These are phyloP conservation scores for Raphanus sativus DNA, from an alignment of 345 rosid species.

Conservation along the genomic window DNA sequence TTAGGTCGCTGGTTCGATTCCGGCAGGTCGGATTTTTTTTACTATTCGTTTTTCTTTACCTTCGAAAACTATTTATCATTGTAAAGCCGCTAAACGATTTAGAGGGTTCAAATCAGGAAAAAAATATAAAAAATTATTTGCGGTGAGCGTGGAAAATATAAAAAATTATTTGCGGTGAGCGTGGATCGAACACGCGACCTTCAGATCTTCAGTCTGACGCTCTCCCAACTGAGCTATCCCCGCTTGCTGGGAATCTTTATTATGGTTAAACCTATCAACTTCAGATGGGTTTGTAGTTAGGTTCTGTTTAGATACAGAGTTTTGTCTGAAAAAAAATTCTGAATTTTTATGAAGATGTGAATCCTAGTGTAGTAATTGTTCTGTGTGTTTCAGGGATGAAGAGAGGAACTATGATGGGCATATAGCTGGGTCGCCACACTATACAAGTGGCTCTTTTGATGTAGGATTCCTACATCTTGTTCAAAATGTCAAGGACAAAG, in stretches of 20 bases:
- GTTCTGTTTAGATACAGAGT: neutral
- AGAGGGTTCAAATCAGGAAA: neutral
- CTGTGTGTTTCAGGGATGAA: conserved; percentile 51
- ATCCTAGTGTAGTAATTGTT: neutral
- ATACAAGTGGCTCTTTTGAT: conserved; percentile 61
- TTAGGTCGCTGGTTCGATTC: conserved; percentile 67
- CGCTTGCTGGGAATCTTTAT: conserved; percentile 10
- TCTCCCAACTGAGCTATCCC: conserved; percentile 99
- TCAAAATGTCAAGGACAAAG: conserved; percentile 76
- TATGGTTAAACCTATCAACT: too few relatives aligned
- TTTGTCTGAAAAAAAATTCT: neutral
- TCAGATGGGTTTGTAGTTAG: too few relatives aligned
- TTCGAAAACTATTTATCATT: too few relatives aligned
- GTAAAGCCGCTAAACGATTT: neutral
- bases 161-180: conserved; percentile 48
- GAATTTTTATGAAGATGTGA: neutral
- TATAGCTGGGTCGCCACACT: conserved; percentile 84
- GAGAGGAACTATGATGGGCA: conserved; percentile 97
- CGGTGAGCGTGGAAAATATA: conserved; percentile 56
- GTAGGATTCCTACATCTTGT: conserved; percentile 71
- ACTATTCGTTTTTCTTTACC: neutral
- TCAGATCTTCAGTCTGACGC: conserved; percentile 83
- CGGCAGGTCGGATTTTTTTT: conserved; percentile 29
- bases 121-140: neutral
- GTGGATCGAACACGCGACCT: conserved; percentile 75